Evolutionary conservation across 352 stramenopile genomes (phyloP).

Genomic region (Globisporangium sylvaticum): DNA sequence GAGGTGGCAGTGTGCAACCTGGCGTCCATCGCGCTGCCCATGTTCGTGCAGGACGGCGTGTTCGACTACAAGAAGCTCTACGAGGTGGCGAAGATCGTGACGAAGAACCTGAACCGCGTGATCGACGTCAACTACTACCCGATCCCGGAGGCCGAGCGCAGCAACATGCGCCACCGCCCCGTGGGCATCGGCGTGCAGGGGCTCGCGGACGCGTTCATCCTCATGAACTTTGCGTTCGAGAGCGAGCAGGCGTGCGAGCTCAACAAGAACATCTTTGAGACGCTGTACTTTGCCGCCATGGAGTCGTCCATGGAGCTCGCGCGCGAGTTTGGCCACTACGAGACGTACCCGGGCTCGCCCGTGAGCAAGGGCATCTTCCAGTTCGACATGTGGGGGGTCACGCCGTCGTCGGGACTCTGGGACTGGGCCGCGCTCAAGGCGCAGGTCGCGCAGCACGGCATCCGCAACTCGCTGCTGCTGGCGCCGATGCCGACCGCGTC

Average conservation of each 20-base stretch:
- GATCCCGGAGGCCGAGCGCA: conserved; percentile 81
- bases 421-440: conserved; percentile 94
- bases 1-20: conserved; percentile 99
- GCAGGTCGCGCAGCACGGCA: conserved; percentile 92
- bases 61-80: conserved; percentile 98
- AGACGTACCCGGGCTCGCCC: conserved; percentile 95
- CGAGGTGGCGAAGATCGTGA: conserved; percentile 95
- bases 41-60: conserved; percentile 86
- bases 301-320: conserved; percentile 96
- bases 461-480: conserved; percentile 99
- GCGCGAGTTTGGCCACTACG: conserved; percentile 92
- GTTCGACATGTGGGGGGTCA: conserved; percentile 98
- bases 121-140: conserved; percentile 99
- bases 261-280: conserved; percentile 99
- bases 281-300: conserved; percentile 98
- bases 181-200: conserved; percentile 98
- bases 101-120: conserved; percentile 97
- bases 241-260: conserved; percentile 87
- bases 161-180: conserved; percentile 97
- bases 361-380: conserved; percentile 97
- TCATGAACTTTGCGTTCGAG: conserved; percentile 97
- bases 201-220: conserved; percentile 97
- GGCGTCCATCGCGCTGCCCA: conserved; percentile 95
- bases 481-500: conserved; percentile 99
- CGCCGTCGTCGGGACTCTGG: conserved; percentile 88